Evolutionary conservation across 2,329 filamentous ascomycete genomes (phyloP).

Genomic region (Raffaelea ambrosiae): DNA sequence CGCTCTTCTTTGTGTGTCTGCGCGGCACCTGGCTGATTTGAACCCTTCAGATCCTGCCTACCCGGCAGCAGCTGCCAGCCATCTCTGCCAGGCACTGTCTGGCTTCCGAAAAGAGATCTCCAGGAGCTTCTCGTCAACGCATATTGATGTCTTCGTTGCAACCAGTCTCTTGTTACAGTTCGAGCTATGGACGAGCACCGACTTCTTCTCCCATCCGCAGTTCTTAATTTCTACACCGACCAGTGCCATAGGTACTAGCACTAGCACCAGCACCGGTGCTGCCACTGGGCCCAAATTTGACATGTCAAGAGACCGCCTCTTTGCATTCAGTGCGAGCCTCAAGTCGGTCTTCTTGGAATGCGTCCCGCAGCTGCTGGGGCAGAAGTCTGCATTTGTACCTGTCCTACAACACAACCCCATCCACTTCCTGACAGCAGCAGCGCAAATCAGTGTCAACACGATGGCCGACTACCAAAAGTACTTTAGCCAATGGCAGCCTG

Average conservation of each 20-base stretch:
- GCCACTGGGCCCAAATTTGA: too few species aligned
- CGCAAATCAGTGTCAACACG: constrained; percentile 3
- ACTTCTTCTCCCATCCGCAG: constrained; percentile 7
- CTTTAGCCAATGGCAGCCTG: neutral
- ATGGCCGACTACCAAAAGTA: constrained; percentile 4
- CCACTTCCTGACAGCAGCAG: neutral
- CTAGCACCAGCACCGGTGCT: too few species aligned
- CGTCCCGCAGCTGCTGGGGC: constrained; percentile 6
- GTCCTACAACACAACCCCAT: constrained; percentile 2
- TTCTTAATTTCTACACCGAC: too few species aligned
- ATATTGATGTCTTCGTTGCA: constrained; percentile 16
- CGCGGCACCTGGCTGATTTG: constrained; percentile 15
- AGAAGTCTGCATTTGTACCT: constrained; percentile 5
- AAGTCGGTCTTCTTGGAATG: constrained; percentile 15
- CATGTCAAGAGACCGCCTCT: constrained; percentile 12
- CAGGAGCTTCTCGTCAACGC: constrained; percentile 6
- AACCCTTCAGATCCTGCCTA: neutral
- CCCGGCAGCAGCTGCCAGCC: constrained; percentile 7
- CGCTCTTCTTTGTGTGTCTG: constrained; percentile 14
- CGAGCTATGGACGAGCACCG: constrained; percentile 15
- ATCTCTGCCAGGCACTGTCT: constrained; percentile 13
- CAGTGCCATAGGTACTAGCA: too few species aligned
- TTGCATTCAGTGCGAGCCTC: constrained; percentile 15
- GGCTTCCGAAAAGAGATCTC: constrained; percentile 11
- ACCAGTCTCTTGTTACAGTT: constrained; percentile 15